Percentiles rank a stretch among this genome's conserved stretches.
Evolutionary conservation across 345 rosid genomes (phyloP).

Genomic region (Syzygium aqueum): DNA sequence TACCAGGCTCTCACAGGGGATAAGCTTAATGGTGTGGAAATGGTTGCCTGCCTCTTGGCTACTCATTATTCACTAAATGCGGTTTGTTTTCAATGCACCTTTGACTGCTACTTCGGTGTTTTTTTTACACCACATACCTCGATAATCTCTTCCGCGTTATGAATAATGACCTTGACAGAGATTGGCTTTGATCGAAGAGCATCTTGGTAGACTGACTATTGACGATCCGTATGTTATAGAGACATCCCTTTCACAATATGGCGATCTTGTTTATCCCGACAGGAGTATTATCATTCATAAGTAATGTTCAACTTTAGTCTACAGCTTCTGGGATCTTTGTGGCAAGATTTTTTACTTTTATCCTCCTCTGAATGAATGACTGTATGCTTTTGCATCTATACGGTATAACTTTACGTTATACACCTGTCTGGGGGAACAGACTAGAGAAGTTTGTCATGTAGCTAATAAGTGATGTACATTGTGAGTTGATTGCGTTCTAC

Average conservation of each 20-base stretch:
- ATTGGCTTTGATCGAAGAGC: constrained; percentile 70
- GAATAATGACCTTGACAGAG: constrained; percentile 34
- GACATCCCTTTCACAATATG: constrained; percentile 77
- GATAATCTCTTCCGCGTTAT: background rate
- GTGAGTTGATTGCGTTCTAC: background rate
- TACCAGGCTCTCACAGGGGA: constrained; percentile 80
- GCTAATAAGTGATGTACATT: constrained; percentile 57
- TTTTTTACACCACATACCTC: background rate
- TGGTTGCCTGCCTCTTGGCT: constrained; percentile 89
- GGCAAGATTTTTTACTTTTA: background rate
- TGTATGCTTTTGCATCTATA: fast-evolving
- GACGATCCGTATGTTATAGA: constrained; percentile 74
- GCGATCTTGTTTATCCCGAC: constrained; percentile 69
- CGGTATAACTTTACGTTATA: background rate
- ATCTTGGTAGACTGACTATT: constrained; percentile 65
- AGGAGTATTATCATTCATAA: constrained; percentile 49
- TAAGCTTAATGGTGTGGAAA: constrained; percentile 77
- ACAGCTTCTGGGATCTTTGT: background rate
- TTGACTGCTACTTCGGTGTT: background rate
- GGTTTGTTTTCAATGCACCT: constrained; percentile 6
- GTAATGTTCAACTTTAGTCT: constrained; percentile 19
- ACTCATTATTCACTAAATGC: constrained; percentile 45
- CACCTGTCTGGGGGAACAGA: background rate
- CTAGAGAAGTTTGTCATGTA: constrained; percentile 5
- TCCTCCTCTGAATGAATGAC: background rate